Percentiles rank a stretch among this genome's conserved stretches.
Evolutionary conservation across 768 basidiomycete genomes (phyloP).

Genomic region (Rhodocollybia butyracea): DNA sequence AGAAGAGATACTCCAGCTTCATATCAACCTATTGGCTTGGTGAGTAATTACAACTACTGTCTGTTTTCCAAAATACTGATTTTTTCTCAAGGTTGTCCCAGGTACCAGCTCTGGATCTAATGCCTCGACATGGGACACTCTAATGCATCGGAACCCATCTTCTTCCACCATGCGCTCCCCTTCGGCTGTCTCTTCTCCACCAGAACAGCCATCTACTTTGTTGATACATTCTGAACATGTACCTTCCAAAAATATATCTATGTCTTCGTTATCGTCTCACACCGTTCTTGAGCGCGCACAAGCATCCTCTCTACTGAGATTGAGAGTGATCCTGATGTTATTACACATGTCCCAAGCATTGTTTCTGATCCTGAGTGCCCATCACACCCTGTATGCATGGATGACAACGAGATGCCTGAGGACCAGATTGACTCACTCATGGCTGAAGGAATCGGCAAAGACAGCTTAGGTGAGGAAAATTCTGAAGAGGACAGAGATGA

Average conservation of each 20-base stretch:
- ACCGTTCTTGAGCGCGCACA: not conserved
- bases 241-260: not conserved
- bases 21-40: not conserved
- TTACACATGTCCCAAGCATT: not conserved
- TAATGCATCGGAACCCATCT: not conserved
- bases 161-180: not conserved
- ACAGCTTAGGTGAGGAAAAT: not conserved
- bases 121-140: not conserved
- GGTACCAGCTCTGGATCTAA: not conserved
- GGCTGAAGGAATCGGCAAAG: not conserved
- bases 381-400: not conserved
- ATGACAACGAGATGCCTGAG: not conserved
- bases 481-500: not conserved
- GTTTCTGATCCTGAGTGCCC: not conserved
- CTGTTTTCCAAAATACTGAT: not conserved
- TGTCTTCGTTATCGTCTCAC: not conserved
- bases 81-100: not conserved
- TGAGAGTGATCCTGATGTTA: not conserved
- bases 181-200: not conserved
- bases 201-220: not conserved
- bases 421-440: not conserved
- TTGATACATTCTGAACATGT: not conserved
- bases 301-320: not conserved
- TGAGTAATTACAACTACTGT: not conserved
- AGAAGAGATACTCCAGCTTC: not conserved